Base-by-base conservation (phyloP, 805 yeast genomes). In the Barnettozyma populi region DNA sequence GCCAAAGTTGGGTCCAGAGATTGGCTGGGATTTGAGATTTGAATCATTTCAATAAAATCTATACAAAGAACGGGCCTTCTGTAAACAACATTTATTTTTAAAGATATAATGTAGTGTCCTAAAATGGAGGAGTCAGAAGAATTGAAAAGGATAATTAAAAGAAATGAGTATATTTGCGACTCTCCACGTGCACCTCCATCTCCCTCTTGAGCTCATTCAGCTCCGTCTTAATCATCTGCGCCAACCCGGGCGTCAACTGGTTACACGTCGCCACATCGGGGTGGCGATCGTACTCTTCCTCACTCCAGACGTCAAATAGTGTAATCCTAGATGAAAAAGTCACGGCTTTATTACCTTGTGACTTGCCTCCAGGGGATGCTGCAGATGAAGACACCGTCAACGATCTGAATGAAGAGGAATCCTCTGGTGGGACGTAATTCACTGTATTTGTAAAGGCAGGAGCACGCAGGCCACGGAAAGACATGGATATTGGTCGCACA, bases 11-110 rank as follows among this genome's bases (percentile, higher is more conserved):
- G 99, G 99, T 38, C 95, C 94, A 43, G 64, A 82, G 67, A 92
- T 94, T 62, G 94, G 85, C 61, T 94, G 99, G 99, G 97, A 92
- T 66, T 75, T 94, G 65, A 80, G 99, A 68, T 94, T 94, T 58
- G 87, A 86, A 59, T 51, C 64, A 20, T 60, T 58, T 42, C 44
- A 58, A 45, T 57, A 41, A 23, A 21, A 16, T 29, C 32, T 16
- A 29, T 29, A 29, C 32, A 14, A 14, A 27, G n/a, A n/a, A n/a
- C n/a, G n/a, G n/a, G 16, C 13, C 7, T 11, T 29, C 16, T 29
- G 7, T 29, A 29, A 29, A 11, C 32, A 29, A 29, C n/a, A 29
- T 29, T 13, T 29, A 29, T 29, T 29, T 29, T 29, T 29, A 29
- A 11, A 29, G 32, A 29, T 29, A 29, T 29, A 29, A 13, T 29